A percentile compares a stretch with the other conserved stretches of the same genome.
Evolutionary conservation across 441 rosid species (phyloP).

Genomic region (Euphorbia corollata): DNA sequence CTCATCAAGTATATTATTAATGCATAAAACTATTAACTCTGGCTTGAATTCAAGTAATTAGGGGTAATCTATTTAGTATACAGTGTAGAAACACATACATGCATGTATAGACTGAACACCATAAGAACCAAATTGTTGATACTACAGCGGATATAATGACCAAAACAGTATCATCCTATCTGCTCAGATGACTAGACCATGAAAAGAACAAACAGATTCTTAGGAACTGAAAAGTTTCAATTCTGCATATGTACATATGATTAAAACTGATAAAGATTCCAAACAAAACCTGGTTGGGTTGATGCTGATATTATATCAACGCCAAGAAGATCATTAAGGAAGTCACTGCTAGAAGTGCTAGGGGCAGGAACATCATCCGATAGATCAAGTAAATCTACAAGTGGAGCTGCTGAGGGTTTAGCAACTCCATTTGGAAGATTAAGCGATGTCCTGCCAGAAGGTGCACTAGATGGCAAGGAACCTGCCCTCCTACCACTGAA

Average conservation of each 20-base stretch:
- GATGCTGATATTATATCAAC: slow-evolving; percentile 54
- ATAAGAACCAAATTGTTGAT: background rate
- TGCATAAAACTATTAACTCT: background rate
- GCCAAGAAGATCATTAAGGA: slow-evolving; percentile 90
- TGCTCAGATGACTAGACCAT: background rate
- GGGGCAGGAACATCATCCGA: slow-evolving; percentile 76
- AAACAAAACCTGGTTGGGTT: slow-evolving; percentile 50
- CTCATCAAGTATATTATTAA: background rate
- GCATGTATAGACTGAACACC: background rate
- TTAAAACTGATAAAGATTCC: slow-evolving; percentile 13
- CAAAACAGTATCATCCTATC: background rate
- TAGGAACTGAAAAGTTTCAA: slow-evolving; percentile 4
- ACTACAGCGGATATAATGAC: background rate
- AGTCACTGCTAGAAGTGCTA: slow-evolving; percentile 75
- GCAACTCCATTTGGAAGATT: slow-evolving; percentile 86
- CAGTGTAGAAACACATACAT: background rate
- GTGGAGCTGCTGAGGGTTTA: slow-evolving; percentile 67
- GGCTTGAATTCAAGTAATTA: background rate
- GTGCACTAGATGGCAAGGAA: slow-evolving; percentile 60
- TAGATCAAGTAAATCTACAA: slow-evolving; percentile 85
- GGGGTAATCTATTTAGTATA: background rate
- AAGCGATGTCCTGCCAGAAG: slow-evolving; percentile 47
- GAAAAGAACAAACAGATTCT: background rate
- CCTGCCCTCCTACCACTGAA: slow-evolving; percentile 83
- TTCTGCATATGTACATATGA: slow-evolving; percentile 12